phyloP scores from a whole-genome alignment of 1,139 yeast genomes.

The Candida mesenterica region DNA sequence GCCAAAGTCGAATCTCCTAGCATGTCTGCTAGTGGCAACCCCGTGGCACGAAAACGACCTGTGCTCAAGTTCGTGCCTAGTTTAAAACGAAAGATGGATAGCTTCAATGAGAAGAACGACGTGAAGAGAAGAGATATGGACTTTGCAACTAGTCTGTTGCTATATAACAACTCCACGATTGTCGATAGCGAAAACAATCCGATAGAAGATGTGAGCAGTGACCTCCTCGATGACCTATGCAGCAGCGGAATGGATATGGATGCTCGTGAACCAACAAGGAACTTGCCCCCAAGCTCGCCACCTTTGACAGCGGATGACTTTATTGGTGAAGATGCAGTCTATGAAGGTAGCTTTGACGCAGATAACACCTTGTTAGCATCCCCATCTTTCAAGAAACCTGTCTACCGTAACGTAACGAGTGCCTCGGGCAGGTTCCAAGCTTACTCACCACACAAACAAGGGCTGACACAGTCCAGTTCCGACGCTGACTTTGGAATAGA shows the following conservation, averaged over 20 bases:
- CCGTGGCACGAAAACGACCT: conserved; percentile 6
- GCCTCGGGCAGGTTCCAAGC: conserved; percentile 6
- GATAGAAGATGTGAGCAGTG: conserved; percentile 12
- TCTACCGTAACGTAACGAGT: conserved; percentile 9
- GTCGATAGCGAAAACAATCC: conserved; percentile 11
- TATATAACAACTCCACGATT: conserved; percentile 5
- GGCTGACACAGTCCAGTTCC: conserved; percentile 23
- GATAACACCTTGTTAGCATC: conserved; percentile 11
- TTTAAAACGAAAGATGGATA: conserved; percentile 44
- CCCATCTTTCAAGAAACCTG: conserved; percentile 9
- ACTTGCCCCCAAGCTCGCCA: conserved; percentile 11
- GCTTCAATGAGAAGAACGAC: conserved; percentile 47
- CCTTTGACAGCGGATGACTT: conserved; percentile 7
- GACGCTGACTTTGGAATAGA: conserved; percentile 51
- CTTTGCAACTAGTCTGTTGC: conserved; percentile 2
- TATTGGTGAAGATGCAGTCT: conserved; percentile 14
- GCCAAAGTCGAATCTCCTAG: not conserved
- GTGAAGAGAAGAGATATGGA: conserved; percentile 35
- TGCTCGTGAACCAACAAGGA: not conserved
- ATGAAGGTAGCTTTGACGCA: conserved; percentile 19
- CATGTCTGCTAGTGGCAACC: not conserved
- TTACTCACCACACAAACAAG: conserved; percentile 10
- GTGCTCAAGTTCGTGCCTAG: conserved; percentile 26
- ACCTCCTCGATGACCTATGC: conserved; percentile 9
- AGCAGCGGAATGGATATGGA: conserved; percentile 8